Percentiles rank a stretch among this genome's conserved stretches.
Evolutionary conservation across 2,329 filamentous ascomycete species (phyloP).

Genomic region (Calonectria pseudoturangicola): DNA sequence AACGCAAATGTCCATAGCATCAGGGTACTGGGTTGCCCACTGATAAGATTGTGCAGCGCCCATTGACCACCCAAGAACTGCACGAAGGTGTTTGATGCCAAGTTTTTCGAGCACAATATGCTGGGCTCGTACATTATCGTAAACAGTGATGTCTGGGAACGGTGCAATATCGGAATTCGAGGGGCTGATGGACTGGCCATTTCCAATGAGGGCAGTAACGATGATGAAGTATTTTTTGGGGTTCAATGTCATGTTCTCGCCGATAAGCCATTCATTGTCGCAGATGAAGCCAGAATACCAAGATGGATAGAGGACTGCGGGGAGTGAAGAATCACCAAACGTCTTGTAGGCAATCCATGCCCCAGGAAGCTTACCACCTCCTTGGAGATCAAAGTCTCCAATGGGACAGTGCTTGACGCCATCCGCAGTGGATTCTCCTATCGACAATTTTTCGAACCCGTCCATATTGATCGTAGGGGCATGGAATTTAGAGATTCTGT

Average conservation of each 20-base stretch:
- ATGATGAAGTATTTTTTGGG: conserved; percentile 72
- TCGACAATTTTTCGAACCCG: background rate
- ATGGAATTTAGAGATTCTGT: background rate
- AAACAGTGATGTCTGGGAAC: conserved; percentile 68
- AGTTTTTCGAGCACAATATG: conserved; percentile 64
- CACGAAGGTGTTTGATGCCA: conserved; percentile 64
- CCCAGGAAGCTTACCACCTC: conserved; percentile 75
- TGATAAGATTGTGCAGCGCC: conserved; percentile 73
- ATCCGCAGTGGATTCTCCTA: conserved; percentile 37
- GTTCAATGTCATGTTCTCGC: conserved; percentile 77
- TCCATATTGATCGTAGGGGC: background rate
- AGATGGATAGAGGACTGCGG: conserved; percentile 84
- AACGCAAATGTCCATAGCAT: conserved; percentile 67
- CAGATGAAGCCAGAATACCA: conserved; percentile 80
- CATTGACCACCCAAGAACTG: conserved; percentile 74
- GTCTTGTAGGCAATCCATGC: conserved; percentile 87
- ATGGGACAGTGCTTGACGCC: conserved; percentile 67
- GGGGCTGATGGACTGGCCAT: conserved; percentile 72
- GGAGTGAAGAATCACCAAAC: conserved; percentile 76
- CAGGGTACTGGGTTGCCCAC: conserved; percentile 69
- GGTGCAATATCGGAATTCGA: conserved; percentile 64
- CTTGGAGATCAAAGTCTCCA: conserved; percentile 80
- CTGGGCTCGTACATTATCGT: conserved; percentile 72
- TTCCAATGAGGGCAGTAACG: conserved; percentile 70
- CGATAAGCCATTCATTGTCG: conserved; percentile 85